These are phyloP conservation scores for Tulasnella sp. DNA, from an alignment of 768 basidiomycete genomes.

Conservation along the genomic window DNA sequence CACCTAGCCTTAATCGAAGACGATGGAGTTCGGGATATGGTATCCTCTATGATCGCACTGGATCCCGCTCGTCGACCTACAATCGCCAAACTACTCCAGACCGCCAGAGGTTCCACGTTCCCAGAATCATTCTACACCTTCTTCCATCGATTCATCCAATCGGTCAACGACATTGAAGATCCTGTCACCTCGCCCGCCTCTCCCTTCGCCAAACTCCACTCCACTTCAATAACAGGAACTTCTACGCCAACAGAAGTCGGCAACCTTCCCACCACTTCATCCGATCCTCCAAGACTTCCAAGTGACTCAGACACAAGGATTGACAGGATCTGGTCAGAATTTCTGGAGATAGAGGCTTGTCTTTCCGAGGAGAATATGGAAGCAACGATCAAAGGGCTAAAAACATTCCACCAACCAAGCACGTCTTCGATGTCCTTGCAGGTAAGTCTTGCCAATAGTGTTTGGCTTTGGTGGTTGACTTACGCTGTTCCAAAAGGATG, in stretches of 20 bases:
- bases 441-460: slow-evolving; percentile 15
- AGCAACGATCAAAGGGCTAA: slow-evolving; percentile 30
- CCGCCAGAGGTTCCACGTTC: slow-evolving; percentile 64
- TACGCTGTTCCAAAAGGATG: slow-evolving; percentile 34
- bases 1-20: slow-evolving; percentile 69
- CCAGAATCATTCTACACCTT: slow-evolving; percentile 93
- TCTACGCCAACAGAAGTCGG: background rate
- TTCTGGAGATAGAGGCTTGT: slow-evolving; percentile 66
- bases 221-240: no score
- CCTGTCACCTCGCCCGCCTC: slow-evolving; percentile 31
- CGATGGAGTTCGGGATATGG: slow-evolving; percentile 58
- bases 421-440: slow-evolving; percentile 11
- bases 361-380: slow-evolving; percentile 36
- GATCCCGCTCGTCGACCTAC: slow-evolving; percentile 65
- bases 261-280: background rate
- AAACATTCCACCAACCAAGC: slow-evolving; percentile 20
- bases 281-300: slow-evolving; percentile 31
- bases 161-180: slow-evolving; percentile 45
- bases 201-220: slow-evolving; percentile 31
- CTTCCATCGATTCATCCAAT: slow-evolving; percentile 76
- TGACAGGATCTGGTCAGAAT: slow-evolving; percentile 77
- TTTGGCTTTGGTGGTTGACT: background rate
- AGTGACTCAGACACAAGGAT: slow-evolving; percentile 77
- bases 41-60: slow-evolving; percentile 80
- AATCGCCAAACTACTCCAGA: slow-evolving; percentile 66